Conservation (phyloP, 176 grass and related monocot genomes). For the Carex cristatella region DNA sequence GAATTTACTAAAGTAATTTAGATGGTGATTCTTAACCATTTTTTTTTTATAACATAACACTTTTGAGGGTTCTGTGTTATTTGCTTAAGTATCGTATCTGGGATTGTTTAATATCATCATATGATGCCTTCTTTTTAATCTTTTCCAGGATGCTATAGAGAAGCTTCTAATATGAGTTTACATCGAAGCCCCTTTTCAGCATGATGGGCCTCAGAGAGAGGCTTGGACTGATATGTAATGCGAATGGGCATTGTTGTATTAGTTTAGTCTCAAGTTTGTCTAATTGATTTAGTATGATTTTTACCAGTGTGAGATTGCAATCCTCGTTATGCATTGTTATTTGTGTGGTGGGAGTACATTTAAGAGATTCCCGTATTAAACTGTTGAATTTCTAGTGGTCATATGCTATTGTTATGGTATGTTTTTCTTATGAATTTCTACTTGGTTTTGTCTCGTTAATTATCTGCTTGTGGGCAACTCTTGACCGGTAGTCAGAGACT, state of each 20-base stretch:
- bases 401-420: neutral
- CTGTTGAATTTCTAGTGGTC: neutral
- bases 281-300: neutral
- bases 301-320: neutral
- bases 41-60: neutral
- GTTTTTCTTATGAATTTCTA: neutral
- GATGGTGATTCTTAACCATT: neutral
- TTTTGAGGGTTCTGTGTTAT: neutral
- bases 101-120: neutral
- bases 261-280: conserved; percentile 8
- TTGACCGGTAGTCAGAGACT: neutral
- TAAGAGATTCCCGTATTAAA: neutral
- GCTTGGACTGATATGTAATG: conserved; percentile 74
- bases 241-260: conserved; percentile 23
- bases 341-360: neutral
- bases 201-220: conserved; percentile 73
- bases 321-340: neutral
- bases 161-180: conserved; percentile 73
- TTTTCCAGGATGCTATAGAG: conserved; percentile 65
- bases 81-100: too few relatives aligned
- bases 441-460: neutral
- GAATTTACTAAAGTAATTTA: too few relatives aligned
- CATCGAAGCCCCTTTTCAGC: conserved; percentile 39
- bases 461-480: neutral
- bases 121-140: neutral